phyloP scores from a whole-genome alignment of 2,329 filamentous ascomycete genomes.

The Zymoseptoria pseudotritici region DNA sequence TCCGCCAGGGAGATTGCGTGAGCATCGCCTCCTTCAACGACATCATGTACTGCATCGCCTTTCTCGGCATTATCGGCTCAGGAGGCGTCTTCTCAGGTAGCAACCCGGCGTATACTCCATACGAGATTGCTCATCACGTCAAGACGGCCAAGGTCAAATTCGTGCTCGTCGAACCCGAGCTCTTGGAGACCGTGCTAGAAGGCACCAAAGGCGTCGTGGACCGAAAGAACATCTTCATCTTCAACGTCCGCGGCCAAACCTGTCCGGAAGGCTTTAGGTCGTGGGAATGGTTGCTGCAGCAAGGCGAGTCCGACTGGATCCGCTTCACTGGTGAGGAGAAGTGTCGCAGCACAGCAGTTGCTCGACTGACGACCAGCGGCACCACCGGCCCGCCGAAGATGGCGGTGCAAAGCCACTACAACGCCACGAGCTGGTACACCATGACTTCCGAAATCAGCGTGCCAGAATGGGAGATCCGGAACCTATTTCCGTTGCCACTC shows the following conservation, averaged over 20 bases:
- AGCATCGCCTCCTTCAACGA: slow-evolving; percentile 52
- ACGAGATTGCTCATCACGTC: slow-evolving; percentile 27
- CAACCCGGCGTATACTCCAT: slow-evolving; percentile 29
- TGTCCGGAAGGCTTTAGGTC: slow-evolving; percentile 3
- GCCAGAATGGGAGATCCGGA: neutral
- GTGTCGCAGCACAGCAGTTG: slow-evolving; percentile 33
- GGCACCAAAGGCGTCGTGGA: neutral
- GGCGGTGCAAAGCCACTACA: slow-evolving; percentile 4
- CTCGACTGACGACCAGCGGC: neutral
- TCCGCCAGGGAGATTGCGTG: slow-evolving; percentile 42
- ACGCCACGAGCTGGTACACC: slow-evolving; percentile 1
- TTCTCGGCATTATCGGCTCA: slow-evolving; percentile 23
- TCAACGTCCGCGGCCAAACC: slow-evolving; percentile 2
- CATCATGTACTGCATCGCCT: slow-evolving; percentile 26
- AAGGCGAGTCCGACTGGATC: slow-evolving; percentile 3
- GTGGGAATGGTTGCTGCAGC: slow-evolving; percentile 2
- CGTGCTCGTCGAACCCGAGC: neutral
- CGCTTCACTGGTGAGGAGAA: neutral
- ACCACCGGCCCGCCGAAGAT: slow-evolving; percentile 3
- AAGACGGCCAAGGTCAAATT: slow-evolving; percentile 21
- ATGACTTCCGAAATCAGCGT: neutral
- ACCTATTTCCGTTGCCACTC: slow-evolving; percentile 32
- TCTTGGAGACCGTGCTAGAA: neutral
- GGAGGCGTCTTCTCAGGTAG: slow-evolving; percentile 26
- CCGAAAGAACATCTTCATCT: slow-evolving; percentile 1